These are phyloP conservation scores for Ampelomyces quisqualis DNA, from an alignment of 2,329 filamentous ascomycete species.

Conservation along the genomic window DNA sequence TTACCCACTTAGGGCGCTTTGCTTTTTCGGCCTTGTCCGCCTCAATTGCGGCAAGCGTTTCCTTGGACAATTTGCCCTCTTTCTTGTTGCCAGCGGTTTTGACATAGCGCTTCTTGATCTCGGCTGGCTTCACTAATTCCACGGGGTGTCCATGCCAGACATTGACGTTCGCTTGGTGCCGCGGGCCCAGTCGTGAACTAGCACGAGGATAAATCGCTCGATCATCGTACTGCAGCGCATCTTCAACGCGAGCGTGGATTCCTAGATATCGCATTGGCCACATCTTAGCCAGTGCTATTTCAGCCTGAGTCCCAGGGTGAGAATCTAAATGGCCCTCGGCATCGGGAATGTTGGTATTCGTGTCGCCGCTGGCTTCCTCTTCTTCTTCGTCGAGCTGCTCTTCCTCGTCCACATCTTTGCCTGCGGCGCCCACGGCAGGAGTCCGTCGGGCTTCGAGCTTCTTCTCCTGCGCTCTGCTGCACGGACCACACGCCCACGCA, in stretches of 20 bases:
- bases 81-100: slow-evolving; percentile 67
- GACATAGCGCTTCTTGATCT: slow-evolving; percentile 75
- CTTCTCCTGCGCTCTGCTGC: slow-evolving; percentile 91
- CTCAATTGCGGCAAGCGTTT: slow-evolving; percentile 75
- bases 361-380: slow-evolving; percentile 64
- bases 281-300: slow-evolving; percentile 87
- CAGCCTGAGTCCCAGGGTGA: slow-evolving; percentile 71
- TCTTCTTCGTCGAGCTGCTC: slow-evolving; percentile 68
- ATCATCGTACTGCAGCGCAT: slow-evolving; percentile 95
- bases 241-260: slow-evolving; percentile 91
- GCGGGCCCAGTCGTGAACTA: slow-evolving; percentile 85
- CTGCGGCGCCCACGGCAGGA: slow-evolving; percentile 62
- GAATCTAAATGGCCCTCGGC: slow-evolving; percentile 58
- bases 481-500: slow-evolving; percentile 95
- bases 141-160: slow-evolving; percentile 85
- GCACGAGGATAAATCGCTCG: slow-evolving; percentile 89
- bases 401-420: slow-evolving; percentile 62
- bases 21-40: slow-evolving; percentile 77
- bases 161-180: slow-evolving; percentile 83
- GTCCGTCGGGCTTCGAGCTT: slow-evolving; percentile 89
- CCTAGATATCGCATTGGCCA: slow-evolving; percentile 97
- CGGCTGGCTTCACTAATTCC: slow-evolving; percentile 84
- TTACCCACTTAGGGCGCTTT: slow-evolving; percentile 86
- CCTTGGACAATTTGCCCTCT: slow-evolving; percentile 75
- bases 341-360: slow-evolving; percentile 55